These are phyloP conservation scores for Fusarium sororula DNA, from an alignment of 2,329 filamentous ascomycete species.

Conservation along the genomic window DNA sequence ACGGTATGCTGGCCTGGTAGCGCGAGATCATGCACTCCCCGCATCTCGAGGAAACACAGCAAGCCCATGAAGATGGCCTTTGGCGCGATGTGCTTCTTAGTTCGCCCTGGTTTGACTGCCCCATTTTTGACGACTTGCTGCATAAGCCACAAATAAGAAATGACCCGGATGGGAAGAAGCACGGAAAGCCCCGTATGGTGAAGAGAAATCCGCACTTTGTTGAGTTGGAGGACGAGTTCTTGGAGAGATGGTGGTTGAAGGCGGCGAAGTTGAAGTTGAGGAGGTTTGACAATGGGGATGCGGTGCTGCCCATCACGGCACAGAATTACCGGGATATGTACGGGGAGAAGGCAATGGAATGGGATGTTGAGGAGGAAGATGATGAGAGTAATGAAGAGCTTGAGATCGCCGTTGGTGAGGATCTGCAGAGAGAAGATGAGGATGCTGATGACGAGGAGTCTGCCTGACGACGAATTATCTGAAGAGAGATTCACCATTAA, in stretches of 20 bases:
- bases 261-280: slow-evolving; percentile 33
- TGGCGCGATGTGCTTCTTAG: slow-evolving; percentile 35
- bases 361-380: not conserved
- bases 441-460: not conserved
- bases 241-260: slow-evolving; percentile 36
- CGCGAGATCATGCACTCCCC: slow-evolving; percentile 35
- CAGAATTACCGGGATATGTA: not conserved
- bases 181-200: not conserved
- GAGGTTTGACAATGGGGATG: slow-evolving; percentile 25
- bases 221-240: slow-evolving; percentile 37
- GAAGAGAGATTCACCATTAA: not conserved
- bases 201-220: not conserved
- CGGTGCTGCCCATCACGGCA: slow-evolving; percentile 24
- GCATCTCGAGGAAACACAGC: slow-evolving; percentile 21
- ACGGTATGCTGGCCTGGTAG: slow-evolving; percentile 41
- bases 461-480: not conserved
- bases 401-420: not conserved
- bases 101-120: slow-evolving; percentile 43
- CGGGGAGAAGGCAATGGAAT: slow-evolving; percentile 1
- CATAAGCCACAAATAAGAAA: not conserved
- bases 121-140: slow-evolving; percentile 33
- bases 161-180: not conserved
- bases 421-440: not conserved
- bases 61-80: slow-evolving; percentile 37
- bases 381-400: not conserved